A percentile compares a stretch with the other conserved stretches of the same genome.
Evolutionary conservation across 164 flowering plant species (phyloP).

Genomic region (Cinnamomum micranthum): DNA sequence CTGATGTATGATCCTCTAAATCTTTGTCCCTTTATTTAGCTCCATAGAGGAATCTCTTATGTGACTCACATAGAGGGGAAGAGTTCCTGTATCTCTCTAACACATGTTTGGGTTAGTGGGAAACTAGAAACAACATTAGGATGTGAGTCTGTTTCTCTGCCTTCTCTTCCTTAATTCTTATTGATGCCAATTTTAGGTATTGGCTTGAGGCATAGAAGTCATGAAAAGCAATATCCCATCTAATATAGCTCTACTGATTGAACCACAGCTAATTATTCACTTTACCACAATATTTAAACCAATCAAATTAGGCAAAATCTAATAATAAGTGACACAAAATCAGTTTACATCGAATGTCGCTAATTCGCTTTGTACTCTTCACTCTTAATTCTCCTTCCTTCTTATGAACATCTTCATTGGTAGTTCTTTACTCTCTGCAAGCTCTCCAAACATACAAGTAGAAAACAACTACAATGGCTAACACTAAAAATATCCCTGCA

Average conservation of each 20-base stretch:
- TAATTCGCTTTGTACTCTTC: conserved; percentile 52
- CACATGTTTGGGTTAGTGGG: too few relatives aligned
- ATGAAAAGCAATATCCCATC: neutral
- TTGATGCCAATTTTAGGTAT: neutral
- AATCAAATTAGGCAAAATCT: neutral
- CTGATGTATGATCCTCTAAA: too few relatives aligned
- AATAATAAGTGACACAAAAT: neutral
- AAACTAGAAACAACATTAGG: too few relatives aligned
- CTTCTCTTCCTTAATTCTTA: neutral
- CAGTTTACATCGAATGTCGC: conserved; percentile 49
- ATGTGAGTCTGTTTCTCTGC: too few relatives aligned
- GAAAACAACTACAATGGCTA: conserved; percentile 32
- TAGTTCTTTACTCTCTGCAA: conserved; percentile 24
- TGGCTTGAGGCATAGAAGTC: neutral
- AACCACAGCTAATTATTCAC: neutral
- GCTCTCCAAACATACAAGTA: conserved; percentile 20
- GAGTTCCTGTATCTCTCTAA: too few relatives aligned
- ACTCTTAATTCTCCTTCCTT: conserved; percentile 78
- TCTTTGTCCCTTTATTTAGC: too few relatives aligned
- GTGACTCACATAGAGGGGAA: too few relatives aligned
- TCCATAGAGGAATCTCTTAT: too few relatives aligned
- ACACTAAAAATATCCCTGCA: conserved; percentile 32
- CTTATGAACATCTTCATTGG: conserved; percentile 56
- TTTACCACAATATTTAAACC: neutral
- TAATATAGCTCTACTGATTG: neutral